phyloP scores from a whole-genome alignment of 768 basidiomycete species.

The Royoungia palumana region DNA sequence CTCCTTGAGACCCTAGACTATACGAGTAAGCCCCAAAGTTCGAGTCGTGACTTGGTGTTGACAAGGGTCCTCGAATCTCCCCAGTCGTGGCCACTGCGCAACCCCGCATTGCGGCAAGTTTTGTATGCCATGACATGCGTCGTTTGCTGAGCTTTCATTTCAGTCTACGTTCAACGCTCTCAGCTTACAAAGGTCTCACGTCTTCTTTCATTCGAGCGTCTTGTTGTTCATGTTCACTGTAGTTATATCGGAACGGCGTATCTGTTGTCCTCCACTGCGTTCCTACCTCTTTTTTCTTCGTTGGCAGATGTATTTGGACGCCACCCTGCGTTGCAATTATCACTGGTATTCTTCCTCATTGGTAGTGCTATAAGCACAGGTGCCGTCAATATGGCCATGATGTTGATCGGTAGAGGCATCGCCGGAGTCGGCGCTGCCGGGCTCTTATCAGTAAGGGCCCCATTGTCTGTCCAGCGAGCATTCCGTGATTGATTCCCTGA shows the following conservation, averaged over 20 bases:
- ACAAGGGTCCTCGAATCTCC: not conserved
- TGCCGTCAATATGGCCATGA: conserved; percentile 41
- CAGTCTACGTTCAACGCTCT: conserved; percentile 32
- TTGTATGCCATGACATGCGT: not conserved
- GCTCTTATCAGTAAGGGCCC: conserved; percentile 30
- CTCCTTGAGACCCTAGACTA: conserved; percentile 38
- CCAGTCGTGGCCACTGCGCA: conserved; percentile 53
- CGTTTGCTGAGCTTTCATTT: conserved; percentile 20
- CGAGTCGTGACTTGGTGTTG: not conserved
- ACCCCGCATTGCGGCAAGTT: conserved; percentile 45
- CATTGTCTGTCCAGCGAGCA: not conserved
- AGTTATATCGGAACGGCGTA: conserved; percentile 52
- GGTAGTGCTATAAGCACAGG: conserved; percentile 49
- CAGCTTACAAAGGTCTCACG: conserved; percentile 22
- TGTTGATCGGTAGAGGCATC: conserved; percentile 45
- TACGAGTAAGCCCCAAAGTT: conserved; percentile 16
- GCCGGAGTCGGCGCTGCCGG: conserved; percentile 48
- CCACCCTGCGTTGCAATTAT: conserved; percentile 43
- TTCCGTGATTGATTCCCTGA: not conserved
- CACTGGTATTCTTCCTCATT: conserved; percentile 43
- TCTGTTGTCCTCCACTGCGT: conserved; percentile 49
- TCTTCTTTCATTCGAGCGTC: not conserved
- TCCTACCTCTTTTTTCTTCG: conserved; percentile 50
- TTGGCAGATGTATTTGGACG: conserved; percentile 52
- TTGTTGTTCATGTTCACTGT: not conserved